Evolutionary conservation across 164 flowering plant species (phyloP).

Genomic region (Vitis amurensis): DNA sequence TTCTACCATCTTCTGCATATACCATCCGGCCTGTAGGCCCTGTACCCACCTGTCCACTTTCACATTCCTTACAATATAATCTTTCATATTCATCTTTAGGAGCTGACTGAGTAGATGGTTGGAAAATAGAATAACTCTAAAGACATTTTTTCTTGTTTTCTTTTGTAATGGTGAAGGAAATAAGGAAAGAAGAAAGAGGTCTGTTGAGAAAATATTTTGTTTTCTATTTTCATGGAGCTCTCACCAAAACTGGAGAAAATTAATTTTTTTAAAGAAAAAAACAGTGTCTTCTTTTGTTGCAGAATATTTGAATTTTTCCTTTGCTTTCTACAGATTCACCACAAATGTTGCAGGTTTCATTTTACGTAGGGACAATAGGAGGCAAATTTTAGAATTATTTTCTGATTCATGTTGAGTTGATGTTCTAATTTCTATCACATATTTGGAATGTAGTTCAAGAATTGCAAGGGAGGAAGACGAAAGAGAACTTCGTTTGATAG

Average conservation of each 20-base stretch:
- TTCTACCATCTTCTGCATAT: neutral
- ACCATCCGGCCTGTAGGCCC: too few species aligned
- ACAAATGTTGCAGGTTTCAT: neutral
- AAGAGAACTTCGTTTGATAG: conserved; percentile 52
- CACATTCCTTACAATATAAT: too few species aligned
- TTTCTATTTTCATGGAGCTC: neutral
- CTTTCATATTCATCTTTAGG: too few species aligned
- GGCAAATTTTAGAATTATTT: neutral
- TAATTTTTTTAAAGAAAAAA: too few species aligned
- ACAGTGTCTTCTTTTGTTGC: too few species aligned
- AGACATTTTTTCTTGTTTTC: too few species aligned
- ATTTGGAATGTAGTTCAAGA: conserved; percentile 48
- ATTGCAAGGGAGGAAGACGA: conserved; percentile 79
- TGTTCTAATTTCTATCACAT: neutral
- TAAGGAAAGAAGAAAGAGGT: neutral
- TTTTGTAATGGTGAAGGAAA: neutral
- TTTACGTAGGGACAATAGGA: too few species aligned
- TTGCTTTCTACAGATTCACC: too few species aligned
- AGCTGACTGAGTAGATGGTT: too few species aligned
- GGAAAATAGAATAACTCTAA: neutral
- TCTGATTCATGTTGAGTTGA: neutral
- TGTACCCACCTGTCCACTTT: too few species aligned
- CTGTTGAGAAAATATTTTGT: neutral
- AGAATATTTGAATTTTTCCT: too few species aligned
- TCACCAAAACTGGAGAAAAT: neutral